Conservation (phyloP, 2,329 filamentous ascomycete species). For the Beauveria australis region DNA sequence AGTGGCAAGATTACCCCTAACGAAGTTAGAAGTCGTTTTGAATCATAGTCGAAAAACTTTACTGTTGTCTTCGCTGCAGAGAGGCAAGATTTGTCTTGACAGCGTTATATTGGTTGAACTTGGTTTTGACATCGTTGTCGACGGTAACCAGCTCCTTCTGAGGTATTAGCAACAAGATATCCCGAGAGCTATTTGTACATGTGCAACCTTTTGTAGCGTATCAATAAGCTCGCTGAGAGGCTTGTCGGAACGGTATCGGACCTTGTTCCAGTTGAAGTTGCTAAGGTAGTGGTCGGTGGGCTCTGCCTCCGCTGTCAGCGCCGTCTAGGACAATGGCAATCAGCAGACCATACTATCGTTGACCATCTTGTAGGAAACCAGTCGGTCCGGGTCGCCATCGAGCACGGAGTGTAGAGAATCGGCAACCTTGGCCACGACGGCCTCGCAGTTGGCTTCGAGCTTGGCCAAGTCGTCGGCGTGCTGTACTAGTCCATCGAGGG, state of each 20-base stretch:
- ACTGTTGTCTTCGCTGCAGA: constrained; percentile 84
- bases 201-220: constrained; percentile 70
- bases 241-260: constrained; percentile 92
- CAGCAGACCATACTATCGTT: constrained; percentile 68
- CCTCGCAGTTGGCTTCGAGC: constrained; percentile 71
- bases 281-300: constrained; percentile 91
- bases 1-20: constrained; percentile 82
- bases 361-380: constrained; percentile 81
- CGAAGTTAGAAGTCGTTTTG: background rate
- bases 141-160: constrained; percentile 75
- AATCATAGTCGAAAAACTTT: constrained; percentile 21
- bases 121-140: constrained; percentile 91
- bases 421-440: constrained; percentile 77
- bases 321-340: constrained; percentile 12
- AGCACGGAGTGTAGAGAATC: constrained; percentile 78
- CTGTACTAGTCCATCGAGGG: constrained; percentile 86
- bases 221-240: constrained; percentile 80
- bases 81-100: constrained; percentile 77
- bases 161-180: constrained; percentile 8
- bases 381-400: constrained; percentile 75
- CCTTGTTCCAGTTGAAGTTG: constrained; percentile 92
- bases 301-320: constrained; percentile 45
- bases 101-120: constrained; percentile 89
- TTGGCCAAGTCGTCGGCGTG: constrained; percentile 93
- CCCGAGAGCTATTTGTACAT: background rate